Base-by-base conservation (phyloP, 2,329 filamentous ascomycete genomes). In the Dothiorella sarmentorum region DNA sequence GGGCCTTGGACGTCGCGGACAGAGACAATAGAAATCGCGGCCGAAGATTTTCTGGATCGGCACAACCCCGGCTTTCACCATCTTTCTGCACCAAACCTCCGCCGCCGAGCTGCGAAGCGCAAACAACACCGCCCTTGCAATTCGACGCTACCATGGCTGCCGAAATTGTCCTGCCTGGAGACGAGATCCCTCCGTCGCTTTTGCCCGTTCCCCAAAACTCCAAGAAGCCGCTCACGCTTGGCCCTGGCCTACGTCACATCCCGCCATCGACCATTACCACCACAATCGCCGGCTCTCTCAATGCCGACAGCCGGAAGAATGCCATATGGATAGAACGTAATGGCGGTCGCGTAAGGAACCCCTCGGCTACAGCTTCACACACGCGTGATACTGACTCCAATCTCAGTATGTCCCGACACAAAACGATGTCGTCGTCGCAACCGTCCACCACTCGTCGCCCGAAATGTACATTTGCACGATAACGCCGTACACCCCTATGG, bases 401-500 rank as follows among this genome's bases (percentile, higher is more conserved):
- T 26, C 40, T 20, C 69, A 94, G 84, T 99, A 97, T 70, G 80
- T 85, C 33, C 91, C 94, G 11, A 82, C 85, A 17, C 78, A 82
- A n/a, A 87, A 88, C 69, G 94, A 99, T 73, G 84, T 96, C 47
- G 86, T 97, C 64, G 90, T 99, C 69, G 92, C 90, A 60, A 91
- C 90, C 63, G 81, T 97, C 65, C 85, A 89, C 68, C 89, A 87
- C 71, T 87, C 85, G 58, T 82, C 85, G 52, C 79, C 81, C 59
- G 94, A 97, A 66, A 82, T 84, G 70, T 97, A 90, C 80, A 86
- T 89, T 73, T 91, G 91, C 72, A 80, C 82, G 65, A 80, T 97
- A 56, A 88, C 90, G 26, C 81, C 82, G 7, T 77, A 85, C 67
- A 82, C 81, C 5, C 75, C 81, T 0, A 74, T 76, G 61, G 91